phyloP scores from a whole-genome alignment of 1,284 basidiomycete genomes.

The Ceratorhiza oryzae-sativae region DNA sequence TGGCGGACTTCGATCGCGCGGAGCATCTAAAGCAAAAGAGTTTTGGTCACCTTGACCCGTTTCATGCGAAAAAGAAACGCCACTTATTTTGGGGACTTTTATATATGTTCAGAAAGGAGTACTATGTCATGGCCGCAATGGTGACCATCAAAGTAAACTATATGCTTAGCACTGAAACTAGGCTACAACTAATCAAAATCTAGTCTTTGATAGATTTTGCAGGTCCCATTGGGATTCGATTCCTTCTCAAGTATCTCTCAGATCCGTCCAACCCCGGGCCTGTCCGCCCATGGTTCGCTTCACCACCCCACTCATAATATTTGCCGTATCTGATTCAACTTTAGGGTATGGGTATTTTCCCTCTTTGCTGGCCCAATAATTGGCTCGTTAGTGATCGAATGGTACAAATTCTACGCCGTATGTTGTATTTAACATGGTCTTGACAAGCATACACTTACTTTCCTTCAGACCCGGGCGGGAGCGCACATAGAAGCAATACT shows the following conservation, averaged over 20 bases:
- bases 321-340: background rate
- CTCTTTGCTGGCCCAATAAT: constrained; percentile 41
- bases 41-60: constrained; percentile 27
- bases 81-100: constrained; percentile 36
- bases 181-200: background rate
- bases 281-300: constrained; percentile 40
- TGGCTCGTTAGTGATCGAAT: constrained; percentile 38
- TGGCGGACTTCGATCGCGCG: constrained; percentile 41
- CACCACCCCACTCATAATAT: background rate
- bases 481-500: constrained; percentile 40
- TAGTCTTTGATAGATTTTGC: constrained; percentile 25
- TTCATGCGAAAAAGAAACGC: background rate
- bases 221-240: constrained; percentile 6
- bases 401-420: constrained; percentile 41
- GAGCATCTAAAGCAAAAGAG: constrained; percentile 22
- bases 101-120: constrained; percentile 28
- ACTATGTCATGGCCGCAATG: constrained; percentile 14
- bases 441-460: constrained; percentile 20
- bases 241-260: constrained; percentile 40
- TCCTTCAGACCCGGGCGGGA: too few relatives aligned
- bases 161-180: background rate
- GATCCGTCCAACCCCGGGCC: constrained; percentile 1
- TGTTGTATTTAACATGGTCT: background rate
- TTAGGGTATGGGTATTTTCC: constrained; percentile 41
- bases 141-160: background rate